These are phyloP conservation scores for Salvia splendens DNA, from an alignment of 257 asterid species.

Conservation along the genomic window DNA sequence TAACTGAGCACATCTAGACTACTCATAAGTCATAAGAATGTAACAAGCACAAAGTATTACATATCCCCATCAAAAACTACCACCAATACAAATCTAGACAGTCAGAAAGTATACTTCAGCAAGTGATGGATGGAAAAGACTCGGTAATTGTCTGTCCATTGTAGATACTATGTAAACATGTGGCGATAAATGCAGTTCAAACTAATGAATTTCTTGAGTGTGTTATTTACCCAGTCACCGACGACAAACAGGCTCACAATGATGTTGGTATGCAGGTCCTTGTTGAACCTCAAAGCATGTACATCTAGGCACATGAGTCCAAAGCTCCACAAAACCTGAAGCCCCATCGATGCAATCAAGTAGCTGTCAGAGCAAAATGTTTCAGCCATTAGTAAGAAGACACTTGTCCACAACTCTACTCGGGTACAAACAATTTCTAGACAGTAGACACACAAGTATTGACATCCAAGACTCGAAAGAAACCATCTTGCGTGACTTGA, in stretches of 20 bases:
- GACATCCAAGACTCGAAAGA: not conserved
- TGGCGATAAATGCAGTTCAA: constrained; percentile 4
- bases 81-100: not conserved
- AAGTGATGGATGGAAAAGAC: constrained; percentile 5
- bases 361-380: constrained; percentile 56
- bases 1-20: constrained; percentile 1
- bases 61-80: constrained; percentile 1
- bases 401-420: not conserved
- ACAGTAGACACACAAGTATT: constrained; percentile 11
- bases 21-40: not conserved
- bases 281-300: constrained; percentile 81
- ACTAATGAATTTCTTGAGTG: constrained; percentile 22
- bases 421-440: constrained; percentile 3
- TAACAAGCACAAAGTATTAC: not conserved
- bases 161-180: constrained; percentile 3
- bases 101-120: constrained; percentile 10
- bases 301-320: constrained; percentile 81
- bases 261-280: constrained; percentile 67
- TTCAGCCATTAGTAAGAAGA: constrained; percentile 33
- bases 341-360: constrained; percentile 95
- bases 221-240: constrained; percentile 84
- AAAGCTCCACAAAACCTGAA: constrained; percentile 89
- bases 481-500: not conserved
- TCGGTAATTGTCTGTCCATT: not conserved
- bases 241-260: constrained; percentile 73